phyloP scores from a whole-genome alignment of 2,329 filamentous ascomycete genomes.

The Cladophialophora chaetospira region DNA sequence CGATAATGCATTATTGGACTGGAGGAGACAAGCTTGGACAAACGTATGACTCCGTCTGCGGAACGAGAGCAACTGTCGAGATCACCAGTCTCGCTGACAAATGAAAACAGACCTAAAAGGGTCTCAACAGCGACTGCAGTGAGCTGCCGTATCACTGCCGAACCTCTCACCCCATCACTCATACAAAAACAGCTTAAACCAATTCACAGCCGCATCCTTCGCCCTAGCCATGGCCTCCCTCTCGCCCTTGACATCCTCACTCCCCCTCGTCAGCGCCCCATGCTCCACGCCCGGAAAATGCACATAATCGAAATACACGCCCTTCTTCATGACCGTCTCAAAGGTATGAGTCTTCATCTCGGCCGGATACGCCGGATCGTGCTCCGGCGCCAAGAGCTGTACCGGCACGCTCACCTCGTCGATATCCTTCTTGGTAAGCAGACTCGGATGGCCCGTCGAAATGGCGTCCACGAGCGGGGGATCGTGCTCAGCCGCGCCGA shows the following conservation, averaged over 20 bases:
- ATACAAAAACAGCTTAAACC: conserved; percentile 40
- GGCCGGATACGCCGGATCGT: conserved; percentile 45
- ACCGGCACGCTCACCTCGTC: conserved; percentile 51
- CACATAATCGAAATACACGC: conserved; percentile 54
- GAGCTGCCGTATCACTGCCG: no score
- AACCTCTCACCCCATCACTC: background rate
- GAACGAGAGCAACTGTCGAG: no score
- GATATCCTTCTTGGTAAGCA: conserved; percentile 47
- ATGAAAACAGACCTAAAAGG: no score
- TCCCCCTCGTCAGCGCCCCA: conserved; percentile 48
- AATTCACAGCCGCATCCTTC: conserved; percentile 52
- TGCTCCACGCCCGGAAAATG: conserved; percentile 56
- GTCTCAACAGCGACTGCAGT: no score
- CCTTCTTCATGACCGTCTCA: conserved; percentile 41
- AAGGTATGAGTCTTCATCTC: conserved; percentile 53
- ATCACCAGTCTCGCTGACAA: no score
- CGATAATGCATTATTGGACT: no score
- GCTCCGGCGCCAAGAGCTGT: conserved; percentile 56
- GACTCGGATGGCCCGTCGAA: conserved; percentile 48
- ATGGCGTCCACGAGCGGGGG: conserved; percentile 49
- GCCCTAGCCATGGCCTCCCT: conserved; percentile 50
- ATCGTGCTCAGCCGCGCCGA: conserved; percentile 45
- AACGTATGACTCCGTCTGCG: no score
- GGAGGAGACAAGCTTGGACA: no score
- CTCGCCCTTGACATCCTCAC: conserved; percentile 43